Evolutionary conservation across 352 stramenopile species (phyloP), one percentile per base, ranked within the genome.

Genomic region (Pelagophyceae sp.): DNA sequence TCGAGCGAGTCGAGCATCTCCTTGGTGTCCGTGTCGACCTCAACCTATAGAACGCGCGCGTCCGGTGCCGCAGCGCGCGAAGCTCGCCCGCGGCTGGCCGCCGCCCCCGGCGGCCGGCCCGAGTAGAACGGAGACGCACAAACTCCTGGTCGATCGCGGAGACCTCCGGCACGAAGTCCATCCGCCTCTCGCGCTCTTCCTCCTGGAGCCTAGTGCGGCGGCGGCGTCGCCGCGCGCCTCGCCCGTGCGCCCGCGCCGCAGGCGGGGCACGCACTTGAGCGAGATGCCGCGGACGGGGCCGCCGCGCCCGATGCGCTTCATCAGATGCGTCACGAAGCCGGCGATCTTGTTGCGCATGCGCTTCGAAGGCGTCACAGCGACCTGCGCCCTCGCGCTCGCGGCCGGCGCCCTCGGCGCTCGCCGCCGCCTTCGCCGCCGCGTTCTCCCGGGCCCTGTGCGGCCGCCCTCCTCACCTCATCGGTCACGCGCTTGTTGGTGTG

Each of bases 181-280:
- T 93, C 83, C 96, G 92, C 67, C 96, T 90, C 87, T 99, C 96
- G 80, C 96, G 91, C 89, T 99, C 96, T 88, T 99, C 96, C 87
- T 99, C 96, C 89, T 99, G 96, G 60, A 99, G 88, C 90, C n/a
- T n/a, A n/a, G 99, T 99, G n/a, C n/a, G n/a, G n/a, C n/a, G n/a
- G n/a, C n/a, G n/a, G n/a, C n/a, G n/a, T n/a, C n/a, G n/a, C n/a
- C n/a, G n/a, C n/a, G n/a, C n/a, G n/a, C n/a, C n/a, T n/a, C n/a
- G n/a, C n/a, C n/a, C n/a, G n/a, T n/a, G n/a, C n/a, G n/a, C n/a
- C n/a, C n/a, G n/a, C n/a, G n/a, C n/a, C n/a, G n/a, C n/a, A n/a
- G n/a, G n/a, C n/a, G n/a, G n/a, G n/a, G n/a, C n/a, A n/a, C n/a
- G n/a, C n/a, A n/a, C n/a, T 71, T 71, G 78, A 99, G 90, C 78